A percentile compares a stretch with the other conserved stretches of the same genome.
phyloP scores from a whole-genome alignment of 352 stramenopile genomes.

The Aphanomyces stellatus region DNA sequence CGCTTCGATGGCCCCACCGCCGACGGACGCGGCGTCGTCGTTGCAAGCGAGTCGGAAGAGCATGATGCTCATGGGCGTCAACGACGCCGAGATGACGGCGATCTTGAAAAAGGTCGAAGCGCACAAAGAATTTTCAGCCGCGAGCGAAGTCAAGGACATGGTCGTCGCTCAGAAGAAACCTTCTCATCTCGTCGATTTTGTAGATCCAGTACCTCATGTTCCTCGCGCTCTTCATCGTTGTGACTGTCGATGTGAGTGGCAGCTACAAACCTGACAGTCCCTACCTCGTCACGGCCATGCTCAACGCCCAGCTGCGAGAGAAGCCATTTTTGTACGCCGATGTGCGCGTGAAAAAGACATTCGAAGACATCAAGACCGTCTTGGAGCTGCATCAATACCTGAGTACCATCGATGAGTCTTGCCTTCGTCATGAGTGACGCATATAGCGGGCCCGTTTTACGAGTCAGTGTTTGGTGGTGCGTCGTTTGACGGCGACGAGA shows the following conservation, averaged over 20 bases:
- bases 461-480: conserved; percentile 6
- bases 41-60: background rate
- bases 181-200: background rate
- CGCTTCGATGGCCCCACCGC: too few species aligned
- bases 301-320: conserved; percentile 13
- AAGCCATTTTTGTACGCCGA: background rate
- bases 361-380: conserved; percentile 16
- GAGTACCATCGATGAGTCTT: too few species aligned
- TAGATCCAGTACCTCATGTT: conserved; percentile 18
- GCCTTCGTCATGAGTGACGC: too few species aligned
- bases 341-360: background rate
- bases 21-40: background rate
- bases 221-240: conserved; percentile 11
- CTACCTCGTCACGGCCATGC: conserved; percentile 14
- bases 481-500: conserved; percentile 8
- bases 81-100: background rate
- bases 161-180: background rate
- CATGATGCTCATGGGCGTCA: background rate
- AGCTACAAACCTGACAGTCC: background rate
- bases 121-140: conserved; percentile 5
- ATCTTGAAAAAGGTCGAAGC: background rate
- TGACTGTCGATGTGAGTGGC: conserved; percentile 7
- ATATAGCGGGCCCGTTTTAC: conserved; percentile 18
- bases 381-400: conserved; percentile 12
- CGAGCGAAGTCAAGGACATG: conserved; percentile 7